These are phyloP conservation scores for Xylaria sp. DNA, from an alignment of 2,329 filamentous ascomycete genomes.

Conservation along the genomic window DNA sequence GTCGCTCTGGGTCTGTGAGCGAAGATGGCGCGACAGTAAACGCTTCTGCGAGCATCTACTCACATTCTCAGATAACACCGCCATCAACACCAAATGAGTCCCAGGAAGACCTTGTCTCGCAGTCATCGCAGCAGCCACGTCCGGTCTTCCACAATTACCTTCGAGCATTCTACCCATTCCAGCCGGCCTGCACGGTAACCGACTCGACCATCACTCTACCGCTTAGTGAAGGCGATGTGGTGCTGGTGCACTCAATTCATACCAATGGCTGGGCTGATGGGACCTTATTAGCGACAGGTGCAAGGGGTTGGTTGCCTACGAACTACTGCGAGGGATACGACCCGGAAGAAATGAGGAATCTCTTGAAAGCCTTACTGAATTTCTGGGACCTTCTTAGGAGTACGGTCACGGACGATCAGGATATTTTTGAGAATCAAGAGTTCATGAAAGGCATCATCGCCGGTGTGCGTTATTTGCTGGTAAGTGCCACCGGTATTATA, in stretches of 20 bases:
- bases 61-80: conserved; percentile 76
- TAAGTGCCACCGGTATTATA: conserved; percentile 60
- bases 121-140: conserved; percentile 59
- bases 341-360: conserved; percentile 83
- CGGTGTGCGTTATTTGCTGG: conserved; percentile 88
- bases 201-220: conserved; percentile 89
- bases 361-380: conserved; percentile 87
- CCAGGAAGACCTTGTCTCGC: conserved; percentile 65
- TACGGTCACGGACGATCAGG: conserved; percentile 77
- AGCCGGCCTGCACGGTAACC: conserved; percentile 79
- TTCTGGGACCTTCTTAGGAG: conserved; percentile 92
- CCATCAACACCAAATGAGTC: conserved; percentile 79
- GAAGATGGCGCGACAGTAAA: conserved; percentile 44
- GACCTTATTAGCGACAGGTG: conserved; percentile 85
- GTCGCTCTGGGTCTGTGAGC: conserved; percentile 47
- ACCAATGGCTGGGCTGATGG: conserved; percentile 99
- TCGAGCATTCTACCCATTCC: conserved; percentile 92
- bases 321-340: conserved; percentile 98
- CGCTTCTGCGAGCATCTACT: conserved; percentile 55
- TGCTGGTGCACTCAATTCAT: conserved; percentile 95
- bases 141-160: conserved; percentile 93
- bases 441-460: conserved; percentile 95
- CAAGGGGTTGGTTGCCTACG: conserved; percentile 93
- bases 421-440: conserved; percentile 89
- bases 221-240: conserved; percentile 88